A percentile compares a stretch with the other conserved stretches of the same genome.
Conservation (phyloP, 345 rosid genomes). For the Excoecaria agallocha region DNA sequence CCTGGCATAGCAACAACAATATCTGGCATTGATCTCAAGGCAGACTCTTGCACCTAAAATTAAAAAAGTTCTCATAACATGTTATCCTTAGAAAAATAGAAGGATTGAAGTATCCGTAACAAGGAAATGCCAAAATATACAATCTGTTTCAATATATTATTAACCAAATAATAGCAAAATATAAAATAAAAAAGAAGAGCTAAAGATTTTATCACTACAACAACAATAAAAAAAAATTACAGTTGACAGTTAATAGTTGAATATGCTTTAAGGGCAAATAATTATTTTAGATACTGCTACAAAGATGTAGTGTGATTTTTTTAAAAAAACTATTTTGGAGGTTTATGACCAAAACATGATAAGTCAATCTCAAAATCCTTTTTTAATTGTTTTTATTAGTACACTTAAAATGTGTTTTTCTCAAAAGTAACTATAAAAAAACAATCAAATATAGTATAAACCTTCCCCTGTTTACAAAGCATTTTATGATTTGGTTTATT, state of each 20-base stretch:
- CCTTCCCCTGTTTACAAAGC: background rate
- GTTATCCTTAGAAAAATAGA: background rate
- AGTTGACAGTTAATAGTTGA: background rate
- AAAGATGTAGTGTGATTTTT: constrained; percentile 2
- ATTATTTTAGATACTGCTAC: background rate
- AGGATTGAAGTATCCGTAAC: background rate
- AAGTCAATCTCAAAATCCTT: background rate
- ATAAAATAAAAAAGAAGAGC: background rate
- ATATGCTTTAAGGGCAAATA: background rate
- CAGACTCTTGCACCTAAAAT: constrained; percentile 76
- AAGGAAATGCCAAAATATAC: background rate
- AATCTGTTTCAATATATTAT: background rate
- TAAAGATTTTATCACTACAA: too few relatives aligned
- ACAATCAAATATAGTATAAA: background rate
- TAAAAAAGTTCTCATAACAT: constrained; percentile 13
- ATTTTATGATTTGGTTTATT: background rate
- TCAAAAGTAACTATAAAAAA: background rate
- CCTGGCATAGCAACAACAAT: constrained; percentile 99
- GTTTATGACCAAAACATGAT: background rate
- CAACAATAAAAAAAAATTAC: too few relatives aligned
- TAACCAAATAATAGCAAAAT: background rate
- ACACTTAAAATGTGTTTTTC: background rate
- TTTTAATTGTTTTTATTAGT: background rate
- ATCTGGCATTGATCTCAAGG: constrained; percentile 90
- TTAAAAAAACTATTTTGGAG: too few relatives aligned